Conservation (phyloP, 2,329 filamentous ascomycete genomes). For the Diaporthe citri region DNA sequence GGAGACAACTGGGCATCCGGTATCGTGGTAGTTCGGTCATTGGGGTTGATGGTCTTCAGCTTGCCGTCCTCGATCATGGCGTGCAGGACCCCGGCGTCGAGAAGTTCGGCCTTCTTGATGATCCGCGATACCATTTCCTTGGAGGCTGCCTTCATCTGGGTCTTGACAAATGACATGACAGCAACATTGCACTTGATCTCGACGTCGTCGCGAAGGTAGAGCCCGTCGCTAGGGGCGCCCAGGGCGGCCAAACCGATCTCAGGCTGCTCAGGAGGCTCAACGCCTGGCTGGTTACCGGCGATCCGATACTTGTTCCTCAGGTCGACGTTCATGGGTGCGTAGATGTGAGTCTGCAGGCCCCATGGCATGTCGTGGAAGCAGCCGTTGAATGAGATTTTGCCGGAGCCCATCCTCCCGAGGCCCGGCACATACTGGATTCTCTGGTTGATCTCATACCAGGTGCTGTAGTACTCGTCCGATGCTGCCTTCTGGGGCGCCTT, state of each 20-base stretch:
- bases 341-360: conserved; percentile 79
- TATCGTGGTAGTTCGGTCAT: conserved; percentile 57
- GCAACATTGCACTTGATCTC: conserved; percentile 78
- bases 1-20: conserved; percentile 13
- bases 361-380: conserved; percentile 81
- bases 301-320: conserved; percentile 77
- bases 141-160: conserved; percentile 74
- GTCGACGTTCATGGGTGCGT: conserved; percentile 76
- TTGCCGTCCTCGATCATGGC: conserved; percentile 77
- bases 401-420: conserved; percentile 72
- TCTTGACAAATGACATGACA: conserved; percentile 74
- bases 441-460: conserved; percentile 80
- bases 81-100: conserved; percentile 74
- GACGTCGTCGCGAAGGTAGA: conserved; percentile 78
- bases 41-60: conserved; percentile 69
- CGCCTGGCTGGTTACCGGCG: conserved; percentile 75
- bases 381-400: conserved; percentile 76
- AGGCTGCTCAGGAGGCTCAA: conserved; percentile 70
- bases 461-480: conserved; percentile 78
- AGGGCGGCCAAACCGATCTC: conserved; percentile 72
- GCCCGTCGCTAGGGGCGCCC: conserved; percentile 72
- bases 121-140: conserved; percentile 77
- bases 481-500: conserved; percentile 76
- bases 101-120: conserved; percentile 78
- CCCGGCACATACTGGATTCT: conserved; percentile 77